Percentiles rank a stretch among this genome's conserved stretches.
phyloP scores from a whole-genome alignment of 2,329 filamentous ascomycete genomes.

The Colletotrichum tropicale region DNA sequence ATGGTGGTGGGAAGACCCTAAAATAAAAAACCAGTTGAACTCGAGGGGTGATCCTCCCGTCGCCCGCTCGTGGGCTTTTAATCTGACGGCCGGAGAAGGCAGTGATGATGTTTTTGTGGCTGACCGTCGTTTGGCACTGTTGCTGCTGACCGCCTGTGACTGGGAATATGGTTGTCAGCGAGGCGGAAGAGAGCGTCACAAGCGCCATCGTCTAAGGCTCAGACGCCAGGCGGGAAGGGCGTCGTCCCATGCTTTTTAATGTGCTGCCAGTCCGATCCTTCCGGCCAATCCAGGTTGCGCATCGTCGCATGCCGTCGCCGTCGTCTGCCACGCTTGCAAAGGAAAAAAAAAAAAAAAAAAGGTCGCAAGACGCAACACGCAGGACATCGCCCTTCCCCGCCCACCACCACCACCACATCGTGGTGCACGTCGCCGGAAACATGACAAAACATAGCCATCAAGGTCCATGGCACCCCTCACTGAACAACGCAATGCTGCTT shows the following conservation, averaged over 20 bases:
- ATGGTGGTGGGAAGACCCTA: background rate
- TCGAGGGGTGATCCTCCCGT: constrained; percentile 6
- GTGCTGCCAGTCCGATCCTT: background rate
- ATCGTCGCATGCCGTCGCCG: background rate
- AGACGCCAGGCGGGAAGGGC: background rate
- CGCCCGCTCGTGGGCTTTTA: background rate
- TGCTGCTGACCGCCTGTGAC: background rate
- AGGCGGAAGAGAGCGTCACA: background rate
- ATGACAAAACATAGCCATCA: constrained; percentile 1
- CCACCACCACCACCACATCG: background rate
- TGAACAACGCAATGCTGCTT: background rate
- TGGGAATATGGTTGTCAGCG: background rate
- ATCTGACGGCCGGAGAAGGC: background rate
- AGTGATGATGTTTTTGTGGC: background rate
- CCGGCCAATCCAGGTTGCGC: background rate
- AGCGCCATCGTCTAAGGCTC: background rate
- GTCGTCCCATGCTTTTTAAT: background rate
- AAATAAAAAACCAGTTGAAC: constrained; percentile 1
- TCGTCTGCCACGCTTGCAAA: background rate
- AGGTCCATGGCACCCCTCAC: constrained; percentile 1
- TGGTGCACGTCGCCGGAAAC: background rate
- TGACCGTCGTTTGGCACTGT: background rate
- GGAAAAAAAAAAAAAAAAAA: background rate
- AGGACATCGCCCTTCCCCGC: background rate
- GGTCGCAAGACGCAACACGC: background rate